These are phyloP conservation scores for Termitomyces sp. DNA, from an alignment of 768 basidiomycete genomes.

Conservation along the genomic window DNA sequence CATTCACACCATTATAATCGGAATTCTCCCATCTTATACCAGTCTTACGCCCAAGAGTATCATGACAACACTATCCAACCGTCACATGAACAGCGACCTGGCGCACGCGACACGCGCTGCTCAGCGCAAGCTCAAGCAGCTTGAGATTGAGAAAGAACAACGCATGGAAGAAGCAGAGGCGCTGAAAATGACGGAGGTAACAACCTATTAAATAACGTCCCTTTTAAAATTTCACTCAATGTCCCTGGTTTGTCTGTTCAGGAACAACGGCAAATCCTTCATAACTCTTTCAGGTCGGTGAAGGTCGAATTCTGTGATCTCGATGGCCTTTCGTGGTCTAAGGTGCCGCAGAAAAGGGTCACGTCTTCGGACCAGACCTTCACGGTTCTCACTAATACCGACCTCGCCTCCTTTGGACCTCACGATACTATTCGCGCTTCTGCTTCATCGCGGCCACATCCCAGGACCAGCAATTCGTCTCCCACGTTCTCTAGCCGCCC, in stretches of 20 bases:
- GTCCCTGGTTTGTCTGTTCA: conserved; percentile 9
- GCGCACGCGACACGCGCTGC: conserved; percentile 32
- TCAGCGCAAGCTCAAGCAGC: conserved; percentile 38
- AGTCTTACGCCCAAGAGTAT: background rate
- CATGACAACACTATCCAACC: conserved; percentile 8
- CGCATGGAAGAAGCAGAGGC: conserved; percentile 49
- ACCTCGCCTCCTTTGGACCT: conserved; percentile 25
- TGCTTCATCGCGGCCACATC: conserved; percentile 12
- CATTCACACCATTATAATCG: background rate
- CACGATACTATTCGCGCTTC: conserved; percentile 36
- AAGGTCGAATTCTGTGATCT: conserved; percentile 60
- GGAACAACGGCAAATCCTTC: conserved; percentile 35
- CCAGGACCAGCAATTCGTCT: conserved; percentile 14
- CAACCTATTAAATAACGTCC: background rate
- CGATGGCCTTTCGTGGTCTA: conserved; percentile 47
- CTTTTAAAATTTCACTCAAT: background rate
- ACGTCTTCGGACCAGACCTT: conserved; percentile 16
- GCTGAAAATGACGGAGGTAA: conserved; percentile 52
- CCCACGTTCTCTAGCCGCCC: conserved; percentile 17
- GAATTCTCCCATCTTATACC: background rate
- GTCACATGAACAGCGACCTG: conserved; percentile 13
- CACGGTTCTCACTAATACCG: conserved; percentile 29
- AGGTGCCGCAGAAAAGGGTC: background rate
- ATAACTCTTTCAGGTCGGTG: conserved; percentile 43
- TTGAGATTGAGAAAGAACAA: conserved; percentile 48